phyloP scores from a whole-genome alignment of 169 alveolate species.

The Cryptosporidium felis region DNA sequence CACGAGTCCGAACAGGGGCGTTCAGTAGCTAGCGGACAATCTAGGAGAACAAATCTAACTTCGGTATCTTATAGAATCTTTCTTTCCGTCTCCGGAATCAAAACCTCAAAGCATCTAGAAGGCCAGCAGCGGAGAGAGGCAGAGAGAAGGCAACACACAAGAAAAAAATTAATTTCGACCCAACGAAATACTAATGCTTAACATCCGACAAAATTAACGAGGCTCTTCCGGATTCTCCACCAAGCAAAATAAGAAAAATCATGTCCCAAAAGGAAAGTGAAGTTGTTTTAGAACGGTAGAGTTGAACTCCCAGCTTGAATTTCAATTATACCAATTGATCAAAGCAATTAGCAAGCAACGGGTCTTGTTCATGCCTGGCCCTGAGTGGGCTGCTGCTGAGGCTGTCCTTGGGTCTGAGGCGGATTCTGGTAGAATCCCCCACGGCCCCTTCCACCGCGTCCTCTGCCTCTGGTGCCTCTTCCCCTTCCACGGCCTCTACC shows the following conservation, averaged over 20 bases:
- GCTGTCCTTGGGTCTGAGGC: conserved; percentile 14
- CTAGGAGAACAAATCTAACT: too few species aligned
- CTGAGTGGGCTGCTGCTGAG: not conserved
- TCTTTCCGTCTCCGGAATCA: too few species aligned
- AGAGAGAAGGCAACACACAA: not conserved
- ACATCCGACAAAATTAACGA: not conserved
- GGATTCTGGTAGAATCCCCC: conserved; percentile 59
- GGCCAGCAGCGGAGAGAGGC: too few species aligned
- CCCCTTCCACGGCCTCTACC: conserved; percentile 70
- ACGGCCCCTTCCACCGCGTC: conserved; percentile 75
- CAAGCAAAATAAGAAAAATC: conserved; percentile 34
- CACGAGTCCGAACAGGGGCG: too few species aligned
- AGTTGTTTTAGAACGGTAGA: not conserved
- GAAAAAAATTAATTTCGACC: conserved; percentile 8
- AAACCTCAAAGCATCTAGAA: too few species aligned
- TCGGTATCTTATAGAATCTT: too few species aligned
- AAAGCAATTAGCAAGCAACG: not conserved
- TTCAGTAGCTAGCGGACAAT: too few species aligned
- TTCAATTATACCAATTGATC: not conserved
- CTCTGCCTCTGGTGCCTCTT: conserved; percentile 71
- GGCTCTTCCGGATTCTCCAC: not conserved
- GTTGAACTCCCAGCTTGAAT: not conserved
- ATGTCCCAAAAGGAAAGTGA: conserved; percentile 2
- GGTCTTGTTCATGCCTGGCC: not conserved
- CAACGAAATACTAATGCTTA: not conserved